Evolutionary conservation across 2,329 filamentous ascomycete species (phyloP).

Genomic region (Lecanicillium sp.): DNA sequence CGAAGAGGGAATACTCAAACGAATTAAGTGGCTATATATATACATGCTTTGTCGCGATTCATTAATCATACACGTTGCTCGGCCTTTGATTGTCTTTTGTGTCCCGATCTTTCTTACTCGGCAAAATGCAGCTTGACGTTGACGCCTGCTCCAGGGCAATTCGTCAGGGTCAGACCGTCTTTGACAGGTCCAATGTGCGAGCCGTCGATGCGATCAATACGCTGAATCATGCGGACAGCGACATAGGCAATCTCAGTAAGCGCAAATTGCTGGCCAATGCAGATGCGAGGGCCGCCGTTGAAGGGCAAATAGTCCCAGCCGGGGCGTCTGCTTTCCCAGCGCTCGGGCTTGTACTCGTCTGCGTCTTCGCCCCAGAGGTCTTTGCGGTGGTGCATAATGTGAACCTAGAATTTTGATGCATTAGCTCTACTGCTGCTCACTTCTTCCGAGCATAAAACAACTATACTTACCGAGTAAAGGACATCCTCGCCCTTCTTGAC

Average conservation of each 20-base stretch:
- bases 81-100: no score
- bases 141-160: slow-evolving; percentile 7
- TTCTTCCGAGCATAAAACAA: no score
- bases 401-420: neutral
- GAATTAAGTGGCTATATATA: no score
- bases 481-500: slow-evolving; percentile 38
- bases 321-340: slow-evolving; percentile 22
- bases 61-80: no score
- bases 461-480: slow-evolving; percentile 20
- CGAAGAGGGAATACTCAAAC: no score
- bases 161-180: slow-evolving; percentile 4
- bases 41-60: no score
- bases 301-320: slow-evolving; percentile 21
- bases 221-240: slow-evolving; percentile 11
- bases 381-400: slow-evolving; percentile 28
- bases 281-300: slow-evolving; percentile 20
- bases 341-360: slow-evolving; percentile 31
- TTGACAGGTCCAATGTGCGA: slow-evolving; percentile 1
- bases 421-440: no score
- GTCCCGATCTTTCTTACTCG: no score
- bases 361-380: slow-evolving; percentile 32
- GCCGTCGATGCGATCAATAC: slow-evolving; percentile 5
- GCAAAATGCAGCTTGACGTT: slow-evolving; percentile 5
- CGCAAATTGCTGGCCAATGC: slow-evolving; percentile 20
- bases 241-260: slow-evolving; percentile 17